Evolutionary conservation across 1,284 basidiomycete species (phyloP), one percentile per base, ranked within the genome.

Genomic region (Sporisorium iseilematis-ciliati): DNA sequence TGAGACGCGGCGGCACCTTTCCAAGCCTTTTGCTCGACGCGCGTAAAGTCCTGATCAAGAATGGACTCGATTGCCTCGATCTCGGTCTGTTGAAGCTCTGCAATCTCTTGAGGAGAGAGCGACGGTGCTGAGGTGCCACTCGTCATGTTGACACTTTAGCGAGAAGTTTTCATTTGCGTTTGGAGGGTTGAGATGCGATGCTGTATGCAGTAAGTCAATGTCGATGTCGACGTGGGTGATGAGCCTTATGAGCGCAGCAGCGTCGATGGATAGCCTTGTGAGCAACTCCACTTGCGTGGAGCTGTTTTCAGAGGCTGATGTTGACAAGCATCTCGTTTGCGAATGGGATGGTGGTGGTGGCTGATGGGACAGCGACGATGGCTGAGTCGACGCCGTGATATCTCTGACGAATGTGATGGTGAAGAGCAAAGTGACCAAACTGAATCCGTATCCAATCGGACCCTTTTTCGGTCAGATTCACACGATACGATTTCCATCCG

Each of bases 31-130:
- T 72, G 65, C 55, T 68, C 59, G 41, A 81, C 57, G 7, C 65
- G 63, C 2, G 41, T 20, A 23, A 82, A 81, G 65, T 84, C 82
- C 12, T 68, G 54, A 18, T 78, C 78, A 41, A 84, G 71, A 25
- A 84, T 84, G 33, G 75, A 74, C 26, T 65, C 48, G 49, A 84
- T 74, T 3, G 76, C 82, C 48, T 83, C 82, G 41, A 82, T 65
- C 46, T 84, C 82, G 21, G 75, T 79, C 29, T 59, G 65, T 56
- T 82, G 82, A 10, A 82, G 66, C 42, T 81, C 77, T 7, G 63
- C 67, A 18, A 82, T 72, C 70, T 83, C 79, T 12, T 77, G 50
- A 3, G 73, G 64, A 50, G 51, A 41, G 29, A 76, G 62, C 12
- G 69, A 54, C 35, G 68, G 60, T 43, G 43, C 11, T 23, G 52